These are phyloP conservation scores for Schoenoplectus triqueter DNA, from an alignment of 202 grass and related monocot species.

Conservation along the genomic window DNA sequence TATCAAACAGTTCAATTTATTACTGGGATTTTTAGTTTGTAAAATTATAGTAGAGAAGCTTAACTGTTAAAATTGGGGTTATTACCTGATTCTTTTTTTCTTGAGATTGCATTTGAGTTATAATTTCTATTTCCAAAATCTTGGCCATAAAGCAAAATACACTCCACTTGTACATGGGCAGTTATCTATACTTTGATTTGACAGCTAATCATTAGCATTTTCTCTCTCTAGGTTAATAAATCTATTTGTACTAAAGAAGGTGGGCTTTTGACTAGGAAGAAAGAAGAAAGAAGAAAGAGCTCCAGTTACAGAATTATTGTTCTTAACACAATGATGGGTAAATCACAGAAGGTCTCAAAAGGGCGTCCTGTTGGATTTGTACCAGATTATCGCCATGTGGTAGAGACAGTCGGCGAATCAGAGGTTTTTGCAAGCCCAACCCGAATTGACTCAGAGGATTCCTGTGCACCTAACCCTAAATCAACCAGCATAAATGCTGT, in stretches of 20 bases:
- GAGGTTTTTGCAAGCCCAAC: constrained; percentile 55
- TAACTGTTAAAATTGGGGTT: constrained; percentile 24
- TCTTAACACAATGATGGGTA: constrained; percentile 73
- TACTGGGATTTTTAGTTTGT: constrained; percentile 2
- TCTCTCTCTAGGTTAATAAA: constrained; percentile 3
- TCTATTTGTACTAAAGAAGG: background rate
- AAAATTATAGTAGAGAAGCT: constrained; percentile 13
- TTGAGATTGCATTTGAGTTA: background rate
- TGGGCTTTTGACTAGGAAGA: constrained; percentile 5
- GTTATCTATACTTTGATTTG: background rate
- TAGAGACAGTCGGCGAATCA: constrained; percentile 73
- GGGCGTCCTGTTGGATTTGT: constrained; percentile 72
- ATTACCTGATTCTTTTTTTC: background rate
- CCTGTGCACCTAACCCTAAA: constrained; percentile 73
- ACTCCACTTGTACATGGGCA: background rate
- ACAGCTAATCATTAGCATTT: constrained; percentile 14
- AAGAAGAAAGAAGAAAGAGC: constrained; percentile 13
- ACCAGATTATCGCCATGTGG: constrained; percentile 76
- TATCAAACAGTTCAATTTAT: background rate
- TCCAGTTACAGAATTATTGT: background rate
- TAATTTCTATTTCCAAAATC: background rate
- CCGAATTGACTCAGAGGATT: constrained; percentile 70
- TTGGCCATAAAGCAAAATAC: background rate
- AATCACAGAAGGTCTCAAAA: constrained; percentile 88
- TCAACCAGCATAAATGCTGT: constrained; percentile 47